These are phyloP conservation scores for Amniculicola lignicola DNA, from an alignment of 495 filamentous ascomycete genomes.

Conservation along the genomic window DNA sequence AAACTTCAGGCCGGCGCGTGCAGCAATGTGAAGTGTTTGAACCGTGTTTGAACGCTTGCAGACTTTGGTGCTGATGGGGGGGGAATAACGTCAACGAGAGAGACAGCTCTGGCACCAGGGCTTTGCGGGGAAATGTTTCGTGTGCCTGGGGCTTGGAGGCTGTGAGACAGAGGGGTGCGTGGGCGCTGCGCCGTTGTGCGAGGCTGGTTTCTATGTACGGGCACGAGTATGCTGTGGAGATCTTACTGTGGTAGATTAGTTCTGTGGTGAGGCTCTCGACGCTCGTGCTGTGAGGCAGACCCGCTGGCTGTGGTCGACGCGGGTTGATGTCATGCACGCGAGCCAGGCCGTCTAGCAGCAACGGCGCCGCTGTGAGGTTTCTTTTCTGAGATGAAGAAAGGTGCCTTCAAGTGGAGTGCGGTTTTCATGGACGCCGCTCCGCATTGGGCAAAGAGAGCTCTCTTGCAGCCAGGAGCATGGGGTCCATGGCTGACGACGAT, in stretches of 20 bases:
- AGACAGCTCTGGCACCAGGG: background rate
- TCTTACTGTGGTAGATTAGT: too few relatives aligned
- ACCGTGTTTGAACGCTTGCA: background rate
- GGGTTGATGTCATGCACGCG: too few relatives aligned
- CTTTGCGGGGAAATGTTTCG: slow-evolving; percentile 4
- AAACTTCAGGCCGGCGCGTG: too few relatives aligned
- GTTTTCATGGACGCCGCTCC: background rate
- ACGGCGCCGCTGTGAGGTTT: background rate
- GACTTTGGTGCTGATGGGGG: background rate
- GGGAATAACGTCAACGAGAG: background rate
- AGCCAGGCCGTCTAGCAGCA: too few relatives aligned
- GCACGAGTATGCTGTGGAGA: too few relatives aligned
- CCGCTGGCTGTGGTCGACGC: background rate
- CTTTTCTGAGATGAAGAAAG: background rate
- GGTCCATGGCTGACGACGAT: background rate
- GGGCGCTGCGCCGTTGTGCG: background rate
- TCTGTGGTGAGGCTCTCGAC: too few relatives aligned
- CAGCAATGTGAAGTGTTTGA: slow-evolving; percentile 3
- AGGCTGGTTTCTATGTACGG: slow-evolving; percentile 1
- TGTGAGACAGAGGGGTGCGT: background rate
- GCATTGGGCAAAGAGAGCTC: background rate
- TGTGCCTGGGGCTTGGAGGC: background rate
- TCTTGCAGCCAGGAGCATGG: background rate
- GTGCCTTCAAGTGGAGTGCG: background rate
- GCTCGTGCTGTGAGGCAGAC: background rate